These are phyloP conservation scores for Leccinum laetum DNA, from an alignment of 1,284 basidiomycete genomes.

Conservation along the genomic window DNA sequence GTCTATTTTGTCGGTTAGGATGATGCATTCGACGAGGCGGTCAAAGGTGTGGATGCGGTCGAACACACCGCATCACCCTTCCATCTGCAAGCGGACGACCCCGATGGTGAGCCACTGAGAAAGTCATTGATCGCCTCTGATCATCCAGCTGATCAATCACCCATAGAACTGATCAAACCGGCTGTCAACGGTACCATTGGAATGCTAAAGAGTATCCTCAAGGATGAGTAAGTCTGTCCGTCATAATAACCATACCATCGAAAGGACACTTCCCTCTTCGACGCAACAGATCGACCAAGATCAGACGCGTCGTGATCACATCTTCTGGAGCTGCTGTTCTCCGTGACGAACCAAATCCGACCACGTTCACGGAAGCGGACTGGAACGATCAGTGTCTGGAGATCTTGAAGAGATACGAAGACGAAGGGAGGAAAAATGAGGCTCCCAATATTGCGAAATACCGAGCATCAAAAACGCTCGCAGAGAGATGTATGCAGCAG, in stretches of 20 bases:
- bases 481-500: too few relatives aligned
- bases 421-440: not conserved
- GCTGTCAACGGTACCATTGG: not conserved
- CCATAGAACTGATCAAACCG: not conserved
- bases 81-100: not conserved
- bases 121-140: not conserved
- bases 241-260: not conserved
- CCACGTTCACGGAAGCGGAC: not conserved
- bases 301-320: not conserved
- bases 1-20: not conserved
- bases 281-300: not conserved
- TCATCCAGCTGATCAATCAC: not conserved
- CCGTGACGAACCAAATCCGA: not conserved
- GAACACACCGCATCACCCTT: not conserved
- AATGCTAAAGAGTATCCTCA: not conserved
- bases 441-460: not conserved
- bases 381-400: not conserved
- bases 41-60: not conserved
- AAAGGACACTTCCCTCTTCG: not conserved
- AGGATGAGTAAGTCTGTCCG: not conserved
- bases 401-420: not conserved
- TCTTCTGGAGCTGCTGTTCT: not conserved
- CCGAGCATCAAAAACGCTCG: too few relatives aligned
- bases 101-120: not conserved
- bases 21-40: not conserved